phyloP scores from a whole-genome alignment of 805 yeast species.

The Saccharomyces eubayanus region DNA sequence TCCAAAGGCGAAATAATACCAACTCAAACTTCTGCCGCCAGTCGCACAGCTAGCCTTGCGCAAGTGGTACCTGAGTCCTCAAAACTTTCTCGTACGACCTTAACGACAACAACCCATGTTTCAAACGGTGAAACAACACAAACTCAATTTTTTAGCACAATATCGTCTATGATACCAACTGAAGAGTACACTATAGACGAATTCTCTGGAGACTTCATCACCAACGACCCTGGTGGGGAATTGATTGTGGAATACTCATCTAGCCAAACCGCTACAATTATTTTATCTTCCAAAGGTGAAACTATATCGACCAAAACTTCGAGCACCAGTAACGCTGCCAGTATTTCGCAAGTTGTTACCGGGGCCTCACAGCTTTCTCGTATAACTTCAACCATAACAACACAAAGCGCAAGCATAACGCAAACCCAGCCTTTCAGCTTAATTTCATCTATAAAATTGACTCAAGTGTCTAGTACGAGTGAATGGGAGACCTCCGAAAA shows the following conservation, averaged over 20 bases:
- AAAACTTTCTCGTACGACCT: background rate
- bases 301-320: background rate
- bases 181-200: background rate
- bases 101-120: background rate
- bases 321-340: background rate
- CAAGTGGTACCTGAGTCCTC: background rate
- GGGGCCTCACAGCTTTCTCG: background rate
- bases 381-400: background rate
- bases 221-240: background rate
- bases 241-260: background rate
- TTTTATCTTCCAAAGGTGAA: background rate
- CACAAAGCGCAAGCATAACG: background rate
- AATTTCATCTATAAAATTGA: background rate
- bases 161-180: background rate
- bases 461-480: background rate
- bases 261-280: conserved; percentile 10
- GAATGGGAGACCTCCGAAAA: background rate
- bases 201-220: background rate
- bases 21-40: background rate
- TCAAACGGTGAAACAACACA: background rate
- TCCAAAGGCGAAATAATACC: background rate
- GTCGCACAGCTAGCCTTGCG: background rate
- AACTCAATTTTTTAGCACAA: background rate
- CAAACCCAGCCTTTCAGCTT: background rate
- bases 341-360: no score